Evolutionary conservation across 1,139 yeast species (phyloP).

Genomic region (Magnusiomyces magnusii): DNA sequence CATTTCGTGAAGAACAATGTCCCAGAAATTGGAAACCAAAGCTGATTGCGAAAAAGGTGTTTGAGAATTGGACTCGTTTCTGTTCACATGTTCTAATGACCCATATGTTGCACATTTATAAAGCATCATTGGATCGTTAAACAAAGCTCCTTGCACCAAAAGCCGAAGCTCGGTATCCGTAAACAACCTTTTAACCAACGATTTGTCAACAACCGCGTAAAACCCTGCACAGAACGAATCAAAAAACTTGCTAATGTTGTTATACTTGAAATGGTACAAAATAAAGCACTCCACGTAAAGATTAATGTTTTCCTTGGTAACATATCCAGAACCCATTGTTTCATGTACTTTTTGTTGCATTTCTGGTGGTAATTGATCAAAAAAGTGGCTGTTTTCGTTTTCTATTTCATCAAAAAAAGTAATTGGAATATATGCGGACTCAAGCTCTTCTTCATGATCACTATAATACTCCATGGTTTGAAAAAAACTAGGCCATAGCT

Average conservation of each 20-base stretch:
- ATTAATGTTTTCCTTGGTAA: neutral
- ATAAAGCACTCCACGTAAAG: neutral
- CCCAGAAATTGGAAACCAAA: conserved; percentile 21
- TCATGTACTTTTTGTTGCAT: neutral
- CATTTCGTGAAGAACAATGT: conserved; percentile 19
- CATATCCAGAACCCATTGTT: neutral
- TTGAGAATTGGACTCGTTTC: too few relatives aligned
- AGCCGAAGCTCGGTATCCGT: conserved; percentile 16
- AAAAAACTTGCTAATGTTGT: neutral
- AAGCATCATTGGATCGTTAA: conserved; percentile 18
- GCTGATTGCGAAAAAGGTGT: conserved; percentile 14
- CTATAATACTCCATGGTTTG: neutral
- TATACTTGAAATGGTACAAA: neutral
- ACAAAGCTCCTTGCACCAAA: conserved; percentile 23
- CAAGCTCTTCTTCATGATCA: neutral
- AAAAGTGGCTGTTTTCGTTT: neutral
- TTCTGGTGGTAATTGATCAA: neutral
- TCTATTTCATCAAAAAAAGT: neutral
- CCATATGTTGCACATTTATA: conserved; percentile 16
- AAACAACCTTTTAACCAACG: neutral
- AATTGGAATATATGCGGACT: neutral
- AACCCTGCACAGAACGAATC: neutral
- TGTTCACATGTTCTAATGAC: neutral
- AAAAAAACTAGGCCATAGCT: neutral
- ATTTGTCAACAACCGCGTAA: neutral